Conservation (phyloP, 208 protist species). For the Leishmania guyanensis region DNA sequence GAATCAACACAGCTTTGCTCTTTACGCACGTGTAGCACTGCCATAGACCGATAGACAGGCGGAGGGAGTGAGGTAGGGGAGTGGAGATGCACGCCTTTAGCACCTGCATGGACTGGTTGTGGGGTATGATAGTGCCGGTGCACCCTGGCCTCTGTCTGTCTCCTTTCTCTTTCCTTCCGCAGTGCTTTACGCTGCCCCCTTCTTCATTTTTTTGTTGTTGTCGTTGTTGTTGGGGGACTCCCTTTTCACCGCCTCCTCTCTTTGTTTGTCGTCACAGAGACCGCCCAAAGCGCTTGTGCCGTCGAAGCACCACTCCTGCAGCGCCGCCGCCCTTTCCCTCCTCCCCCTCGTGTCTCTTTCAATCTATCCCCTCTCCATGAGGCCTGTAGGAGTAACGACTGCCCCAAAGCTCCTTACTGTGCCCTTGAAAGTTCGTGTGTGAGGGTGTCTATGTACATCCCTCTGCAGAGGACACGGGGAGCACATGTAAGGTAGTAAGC, state of each 20-base stretch:
- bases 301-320: neutral
- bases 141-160: neutral
- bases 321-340: neutral
- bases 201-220: neutral
- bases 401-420: neutral
- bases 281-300: neutral
- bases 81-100: neutral
- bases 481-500: neutral
- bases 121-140: neutral
- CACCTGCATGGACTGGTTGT: neutral
- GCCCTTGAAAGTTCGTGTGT: neutral
- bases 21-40: constrained; percentile 51
- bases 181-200: neutral
- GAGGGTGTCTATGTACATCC: neutral
- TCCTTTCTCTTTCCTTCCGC: neutral
- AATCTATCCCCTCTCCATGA: neutral
- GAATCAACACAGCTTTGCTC: constrained; percentile 93
- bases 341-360: neutral
- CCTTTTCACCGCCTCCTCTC: neutral
- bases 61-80: neutral
- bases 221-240: no score
- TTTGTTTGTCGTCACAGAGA: neutral
- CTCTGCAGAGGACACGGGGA: neutral
- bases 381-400: neutral
- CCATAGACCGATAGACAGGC: neutral